These are phyloP conservation scores for Plasmodium inui DNA, from an alignment of 169 alveolate genomes.

Conservation along the genomic window DNA sequence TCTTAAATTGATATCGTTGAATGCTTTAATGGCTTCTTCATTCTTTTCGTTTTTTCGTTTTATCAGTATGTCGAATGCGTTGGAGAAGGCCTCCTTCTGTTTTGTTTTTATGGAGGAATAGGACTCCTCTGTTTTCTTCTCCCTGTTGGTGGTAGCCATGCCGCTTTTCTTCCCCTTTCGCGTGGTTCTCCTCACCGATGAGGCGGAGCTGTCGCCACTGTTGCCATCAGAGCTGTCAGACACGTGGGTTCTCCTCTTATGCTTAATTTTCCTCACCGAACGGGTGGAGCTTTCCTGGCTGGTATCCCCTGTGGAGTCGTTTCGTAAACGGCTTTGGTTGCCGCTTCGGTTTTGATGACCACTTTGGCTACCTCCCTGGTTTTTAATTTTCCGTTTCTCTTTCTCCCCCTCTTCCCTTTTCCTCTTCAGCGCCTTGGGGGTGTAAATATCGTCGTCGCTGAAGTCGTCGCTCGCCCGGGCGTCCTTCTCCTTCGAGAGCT, in stretches of 20 bases:
- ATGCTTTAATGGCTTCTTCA: conserved; percentile 66
- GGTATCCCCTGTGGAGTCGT: neutral
- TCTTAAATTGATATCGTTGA: conserved; percentile 34
- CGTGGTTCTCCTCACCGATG: neutral
- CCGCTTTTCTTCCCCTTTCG: neutral
- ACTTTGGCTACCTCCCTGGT: neutral
- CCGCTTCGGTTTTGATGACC: neutral
- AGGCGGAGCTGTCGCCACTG: neutral
- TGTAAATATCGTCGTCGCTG: conserved; percentile 59
- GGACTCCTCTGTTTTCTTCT: neutral
- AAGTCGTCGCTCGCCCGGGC: neutral
- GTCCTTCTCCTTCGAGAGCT: neutral
- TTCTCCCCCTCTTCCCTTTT: conserved; percentile 10
- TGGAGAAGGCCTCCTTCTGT: conserved; percentile 30
- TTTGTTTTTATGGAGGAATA: neutral
- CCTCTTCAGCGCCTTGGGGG: conserved; percentile 34
- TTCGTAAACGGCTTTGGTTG: neutral
- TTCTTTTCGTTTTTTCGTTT: conserved; percentile 55
- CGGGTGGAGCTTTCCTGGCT: neutral
- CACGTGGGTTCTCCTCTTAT: neutral
- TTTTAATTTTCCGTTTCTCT: neutral
- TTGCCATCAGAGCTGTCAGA: neutral
- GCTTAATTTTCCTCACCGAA: neutral
- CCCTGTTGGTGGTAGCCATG: neutral
- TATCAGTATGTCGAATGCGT: conserved; percentile 38